Conservation (phyloP, 2,329 filamentous ascomycete genomes). For the Alternaria novae-zelandiae region DNA sequence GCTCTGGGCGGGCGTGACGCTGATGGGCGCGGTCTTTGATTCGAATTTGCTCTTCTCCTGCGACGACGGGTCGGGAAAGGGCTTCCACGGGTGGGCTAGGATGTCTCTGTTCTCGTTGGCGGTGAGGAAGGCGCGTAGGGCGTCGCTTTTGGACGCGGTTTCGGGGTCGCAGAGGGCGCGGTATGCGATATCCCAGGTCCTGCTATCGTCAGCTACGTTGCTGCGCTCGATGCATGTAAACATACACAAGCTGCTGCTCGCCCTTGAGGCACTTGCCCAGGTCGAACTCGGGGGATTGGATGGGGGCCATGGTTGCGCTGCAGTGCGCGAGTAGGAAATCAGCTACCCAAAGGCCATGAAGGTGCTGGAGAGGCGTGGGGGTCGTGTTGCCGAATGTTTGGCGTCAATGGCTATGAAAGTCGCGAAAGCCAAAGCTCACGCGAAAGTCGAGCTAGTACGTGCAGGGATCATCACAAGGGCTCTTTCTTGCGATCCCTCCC, state of each 20-base stretch:
- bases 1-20: constrained; percentile 72
- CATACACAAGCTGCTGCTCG: constrained; percentile 80
- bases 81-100: constrained; percentile 71
- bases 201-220: constrained; percentile 54
- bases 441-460: constrained; percentile 19
- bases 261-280: constrained; percentile 85
- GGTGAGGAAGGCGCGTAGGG: constrained; percentile 71
- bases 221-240: constrained; percentile 29
- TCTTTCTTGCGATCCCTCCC: not conserved
- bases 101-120: constrained; percentile 72
- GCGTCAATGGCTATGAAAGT: constrained; percentile 23
- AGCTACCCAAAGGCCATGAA: constrained; percentile 45
- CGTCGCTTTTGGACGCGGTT: constrained; percentile 43
- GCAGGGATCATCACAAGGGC: constrained; percentile 15
- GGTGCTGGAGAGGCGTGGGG: constrained; percentile 20
- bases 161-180: constrained; percentile 60
- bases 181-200: constrained; percentile 65
- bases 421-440: constrained; percentile 25
- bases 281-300: constrained; percentile 63
- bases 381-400: constrained; percentile 30
- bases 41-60: constrained; percentile 76
- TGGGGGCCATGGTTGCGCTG: constrained; percentile 48
- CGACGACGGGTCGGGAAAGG: constrained; percentile 68
- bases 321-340: constrained; percentile 35
- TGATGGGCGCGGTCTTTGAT: constrained; percentile 84